phyloP scores from a whole-genome alignment of 1,284 basidiomycete genomes.

The Amylostereum chailletii region DNA sequence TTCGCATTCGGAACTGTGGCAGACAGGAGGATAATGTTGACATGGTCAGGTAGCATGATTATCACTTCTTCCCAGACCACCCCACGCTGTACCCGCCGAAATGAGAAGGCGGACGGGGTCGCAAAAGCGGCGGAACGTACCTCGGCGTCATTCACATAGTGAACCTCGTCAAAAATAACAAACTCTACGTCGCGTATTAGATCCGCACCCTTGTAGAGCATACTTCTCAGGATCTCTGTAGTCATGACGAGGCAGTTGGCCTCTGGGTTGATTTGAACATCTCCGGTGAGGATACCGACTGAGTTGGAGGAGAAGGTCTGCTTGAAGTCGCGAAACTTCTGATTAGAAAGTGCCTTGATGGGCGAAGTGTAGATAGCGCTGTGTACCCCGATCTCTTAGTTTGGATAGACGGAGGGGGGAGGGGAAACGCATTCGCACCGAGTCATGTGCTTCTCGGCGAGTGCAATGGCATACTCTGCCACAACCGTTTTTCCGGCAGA shows the following conservation, averaged over 20 bases:
- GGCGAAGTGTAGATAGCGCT: slow-evolving; percentile 99
- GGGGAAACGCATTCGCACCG: slow-evolving; percentile 40
- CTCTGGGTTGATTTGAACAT: slow-evolving; percentile 99
- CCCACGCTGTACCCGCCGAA: slow-evolving; percentile 59
- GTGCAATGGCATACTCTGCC: slow-evolving; percentile 96
- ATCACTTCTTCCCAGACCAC: slow-evolving; percentile 99
- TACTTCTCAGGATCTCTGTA: slow-evolving; percentile 97
- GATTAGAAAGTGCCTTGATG: slow-evolving; percentile 98
- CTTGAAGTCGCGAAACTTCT: slow-evolving; percentile 99
- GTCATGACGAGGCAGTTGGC: slow-evolving; percentile 97
- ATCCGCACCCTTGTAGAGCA: slow-evolving; percentile 98
- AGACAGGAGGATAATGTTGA: slow-evolving; percentile 93
- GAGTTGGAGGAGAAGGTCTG: slow-evolving; percentile 88
- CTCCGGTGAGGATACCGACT: slow-evolving; percentile 96
- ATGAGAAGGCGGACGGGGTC: background rate
- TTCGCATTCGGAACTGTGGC: slow-evolving; percentile 98
- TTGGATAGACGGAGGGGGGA: background rate
- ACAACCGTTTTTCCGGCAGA: slow-evolving; percentile 99
- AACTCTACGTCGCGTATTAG: slow-evolving; percentile 98
- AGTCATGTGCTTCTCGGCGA: slow-evolving; percentile 98
- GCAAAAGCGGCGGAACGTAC: slow-evolving; percentile 31
- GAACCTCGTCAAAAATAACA: slow-evolving; percentile 99
- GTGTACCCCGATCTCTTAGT: slow-evolving; percentile 3
- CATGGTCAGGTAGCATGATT: slow-evolving; percentile 96
- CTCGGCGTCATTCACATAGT: slow-evolving; percentile 99